A percentile compares a stretch with the other conserved stretches of the same genome.
phyloP scores from a whole-genome alignment of 1,139 yeast species.

The Yamadazyma sp. region DNA sequence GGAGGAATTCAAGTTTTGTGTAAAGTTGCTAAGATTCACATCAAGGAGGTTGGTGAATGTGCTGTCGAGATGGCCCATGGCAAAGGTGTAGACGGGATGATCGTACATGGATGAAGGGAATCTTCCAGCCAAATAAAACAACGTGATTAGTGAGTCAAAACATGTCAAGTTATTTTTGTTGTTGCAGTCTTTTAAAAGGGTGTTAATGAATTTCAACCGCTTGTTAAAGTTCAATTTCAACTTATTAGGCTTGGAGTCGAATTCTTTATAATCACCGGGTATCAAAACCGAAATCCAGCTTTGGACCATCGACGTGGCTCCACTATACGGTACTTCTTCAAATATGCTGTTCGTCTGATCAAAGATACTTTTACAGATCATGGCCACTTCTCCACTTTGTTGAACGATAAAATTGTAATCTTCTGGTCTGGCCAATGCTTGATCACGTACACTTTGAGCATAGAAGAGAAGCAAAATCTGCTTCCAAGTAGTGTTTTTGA shows the following conservation, averaged over 20 bases:
- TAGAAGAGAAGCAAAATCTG: slow-evolving; percentile 52
- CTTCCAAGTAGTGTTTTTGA: slow-evolving; percentile 55
- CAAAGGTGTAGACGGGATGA: slow-evolving; percentile 47
- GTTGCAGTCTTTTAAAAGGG: slow-evolving; percentile 34
- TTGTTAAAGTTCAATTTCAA: slow-evolving; percentile 36
- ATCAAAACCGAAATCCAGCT: slow-evolving; percentile 39
- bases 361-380: slow-evolving; percentile 30
- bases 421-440: slow-evolving; percentile 57
- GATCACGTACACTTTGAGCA: slow-evolving; percentile 50
- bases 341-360: slow-evolving; percentile 32
- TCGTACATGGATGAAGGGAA: slow-evolving; percentile 21
- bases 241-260: slow-evolving; percentile 30
- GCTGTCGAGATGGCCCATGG: slow-evolving; percentile 38
- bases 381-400: slow-evolving; percentile 26
- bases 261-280: slow-evolving; percentile 37
- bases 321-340: slow-evolving; percentile 27
- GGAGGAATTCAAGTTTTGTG: slow-evolving; percentile 15
- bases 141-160: slow-evolving; percentile 41
- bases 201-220: slow-evolving; percentile 33
- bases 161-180: slow-evolving; percentile 41
- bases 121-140: slow-evolving; percentile 45
- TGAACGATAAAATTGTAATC: slow-evolving; percentile 41
- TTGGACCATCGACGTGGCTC: slow-evolving; percentile 29
- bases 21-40: slow-evolving; percentile 14
- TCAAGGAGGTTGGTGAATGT: slow-evolving; percentile 30